Evolutionary conservation across 2,329 filamentous ascomycete species (phyloP), one percentile per base, ranked within the genome.

Genomic region (Diaporthe citrichinensis): DNA sequence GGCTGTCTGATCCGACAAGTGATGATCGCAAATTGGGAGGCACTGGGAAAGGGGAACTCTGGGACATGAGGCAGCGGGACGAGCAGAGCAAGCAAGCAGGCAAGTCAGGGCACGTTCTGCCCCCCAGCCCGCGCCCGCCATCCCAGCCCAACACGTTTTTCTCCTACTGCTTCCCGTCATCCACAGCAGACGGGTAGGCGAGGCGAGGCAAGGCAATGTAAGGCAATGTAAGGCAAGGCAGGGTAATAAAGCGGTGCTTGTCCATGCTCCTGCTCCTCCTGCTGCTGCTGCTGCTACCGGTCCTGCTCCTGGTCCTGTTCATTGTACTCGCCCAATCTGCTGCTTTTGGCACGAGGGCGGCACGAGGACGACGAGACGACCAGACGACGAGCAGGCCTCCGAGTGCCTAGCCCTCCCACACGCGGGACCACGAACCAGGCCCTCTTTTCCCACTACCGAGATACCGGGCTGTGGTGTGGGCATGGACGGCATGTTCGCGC

Each of bases 111-210:
- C 59, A 44, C 59, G 59, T 39, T 25, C 31, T 39, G 41, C 17
- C 15, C 5, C 41, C 15, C 15, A 49, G 55, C 57, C 71, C 46
- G 58, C 46, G 17, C 49, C 58, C 49, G 49, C 39, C 41, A 73
- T 73, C 71, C 71, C 58, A 73, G 71, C 71, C 46, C 58, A 53
- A 44, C 71, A 73, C 71, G 71, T 72, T 72, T 58, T 59, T 51
- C 23, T 34, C 46, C n/a, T 71, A 28, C 39, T 71, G 41, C 53
- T 59, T 74, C 73, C 72, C 68, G 58, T 72, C 61, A 51, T 75
- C 71, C 74, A 76, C 75, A 74, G 71, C 72, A 72, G 72, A 51
- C 75, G 75, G 72, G 55, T 72, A 57, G 69, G 71, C 58, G 57
- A 59, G 31, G 58, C 73, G 62, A 71, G 15, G 67, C 36, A 72